Evolutionary conservation across 176 grass and related monocot genomes (phyloP).

Genomic region (Avena sativa): DNA sequence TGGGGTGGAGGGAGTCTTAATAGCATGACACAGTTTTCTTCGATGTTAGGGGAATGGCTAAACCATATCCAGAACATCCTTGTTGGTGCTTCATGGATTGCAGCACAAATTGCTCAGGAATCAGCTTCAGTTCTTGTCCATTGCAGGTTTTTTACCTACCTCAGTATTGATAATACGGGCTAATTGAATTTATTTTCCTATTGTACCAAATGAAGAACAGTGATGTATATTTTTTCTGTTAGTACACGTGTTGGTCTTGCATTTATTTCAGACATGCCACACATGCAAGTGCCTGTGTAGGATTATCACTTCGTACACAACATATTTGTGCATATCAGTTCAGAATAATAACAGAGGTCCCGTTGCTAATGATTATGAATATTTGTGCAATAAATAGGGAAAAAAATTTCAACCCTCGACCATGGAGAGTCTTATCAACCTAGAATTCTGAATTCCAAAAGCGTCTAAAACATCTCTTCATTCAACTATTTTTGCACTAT

Average conservation of each 20-base stretch:
- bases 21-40: constrained; percentile 96
- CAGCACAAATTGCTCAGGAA: constrained; percentile 80
- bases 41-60: constrained; percentile 89
- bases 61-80: constrained; percentile 95
- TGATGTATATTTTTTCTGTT: constrained; percentile 7
- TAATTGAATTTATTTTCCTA: constrained; percentile 38
- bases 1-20: constrained; percentile 97
- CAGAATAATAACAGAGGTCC: constrained; percentile 3
- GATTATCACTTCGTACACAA: neutral
- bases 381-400: neutral
- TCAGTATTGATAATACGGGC: constrained; percentile 6
- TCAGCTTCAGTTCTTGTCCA: constrained; percentile 93
- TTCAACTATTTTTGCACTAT: constrained; percentile 3
- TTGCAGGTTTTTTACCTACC: constrained; percentile 75
- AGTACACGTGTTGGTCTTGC: neutral
- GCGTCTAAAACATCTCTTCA: neutral
- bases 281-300: constrained; percentile 3
- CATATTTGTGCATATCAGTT: constrained; percentile 21
- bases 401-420: constrained; percentile 7
- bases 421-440: neutral
- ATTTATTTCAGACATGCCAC: constrained; percentile 24
- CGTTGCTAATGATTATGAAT: constrained; percentile 21
- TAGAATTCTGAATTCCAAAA: neutral
- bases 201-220: neutral
- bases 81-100: constrained; percentile 97